These are phyloP conservation scores for Hypoxylon crocopeplum DNA, from an alignment of 495 filamentous ascomycete genomes.

Conservation along the genomic window DNA sequence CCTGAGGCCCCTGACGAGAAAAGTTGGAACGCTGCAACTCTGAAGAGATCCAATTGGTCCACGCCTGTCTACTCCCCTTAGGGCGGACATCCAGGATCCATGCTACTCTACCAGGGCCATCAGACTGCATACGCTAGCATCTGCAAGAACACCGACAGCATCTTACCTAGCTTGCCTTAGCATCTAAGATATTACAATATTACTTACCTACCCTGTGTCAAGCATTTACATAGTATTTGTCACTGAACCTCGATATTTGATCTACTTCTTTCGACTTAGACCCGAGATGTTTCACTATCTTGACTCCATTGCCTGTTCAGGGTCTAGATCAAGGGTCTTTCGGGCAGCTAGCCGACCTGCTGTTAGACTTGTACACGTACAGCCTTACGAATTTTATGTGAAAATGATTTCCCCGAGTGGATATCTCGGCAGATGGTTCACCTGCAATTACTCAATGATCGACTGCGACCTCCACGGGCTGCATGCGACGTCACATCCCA, in stretches of 20 bases:
- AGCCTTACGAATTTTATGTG: constrained; percentile 17
- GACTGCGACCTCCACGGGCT: constrained; percentile 43
- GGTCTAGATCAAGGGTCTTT: constrained; percentile 4
- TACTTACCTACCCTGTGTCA: no score
- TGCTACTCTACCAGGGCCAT: no score
- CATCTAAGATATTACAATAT: neutral
- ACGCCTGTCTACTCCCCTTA: neutral
- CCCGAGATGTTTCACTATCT: constrained; percentile 22
- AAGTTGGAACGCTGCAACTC: constrained; percentile 11
- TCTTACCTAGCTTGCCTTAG: neutral
- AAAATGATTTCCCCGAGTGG: constrained; percentile 24
- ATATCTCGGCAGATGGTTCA: constrained; percentile 38
- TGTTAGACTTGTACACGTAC: neutral
- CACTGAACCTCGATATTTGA: neutral
- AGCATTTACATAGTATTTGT: constrained; percentile 6
- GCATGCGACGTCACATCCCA: constrained; percentile 38
- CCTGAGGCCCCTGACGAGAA: constrained; percentile 31
- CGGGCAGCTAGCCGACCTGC: constrained; percentile 13
- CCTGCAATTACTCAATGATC: constrained; percentile 28
- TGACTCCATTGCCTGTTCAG: neutral
- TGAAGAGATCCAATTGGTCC: constrained; percentile 11
- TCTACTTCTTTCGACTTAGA: constrained; percentile 10
- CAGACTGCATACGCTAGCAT: no score
- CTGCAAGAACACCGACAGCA: no score
- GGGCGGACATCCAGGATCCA: no score